Conservation (phyloP, 805 yeast species). For the Wickerhamomyces bovis region DNA sequence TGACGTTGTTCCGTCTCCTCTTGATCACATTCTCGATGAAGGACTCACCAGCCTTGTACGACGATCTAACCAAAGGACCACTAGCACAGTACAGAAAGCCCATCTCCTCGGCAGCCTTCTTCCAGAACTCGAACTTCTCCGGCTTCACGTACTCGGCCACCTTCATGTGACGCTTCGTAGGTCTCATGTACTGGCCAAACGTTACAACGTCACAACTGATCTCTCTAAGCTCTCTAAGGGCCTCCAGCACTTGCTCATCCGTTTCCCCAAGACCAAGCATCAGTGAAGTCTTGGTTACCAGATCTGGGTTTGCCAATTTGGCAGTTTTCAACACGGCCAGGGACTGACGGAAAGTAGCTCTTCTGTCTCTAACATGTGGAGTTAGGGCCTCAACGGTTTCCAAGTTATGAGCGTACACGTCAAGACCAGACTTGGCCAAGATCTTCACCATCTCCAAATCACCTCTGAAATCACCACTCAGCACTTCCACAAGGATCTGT, state of each 20-base stretch:
- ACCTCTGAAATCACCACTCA: conserved; percentile 95
- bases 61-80: conserved; percentile 94
- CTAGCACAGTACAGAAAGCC: conserved; percentile 96
- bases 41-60: conserved; percentile 97
- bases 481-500: conserved; percentile 84
- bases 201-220: conserved; percentile 90
- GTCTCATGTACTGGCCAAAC: conserved; percentile 98
- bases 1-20: conserved; percentile 41
- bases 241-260: conserved; percentile 77
- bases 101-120: conserved; percentile 72
- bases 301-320: conserved; percentile 62
- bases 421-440: conserved; percentile 82
- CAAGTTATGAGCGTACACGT: conserved; percentile 93
- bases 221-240: conserved; percentile 69
- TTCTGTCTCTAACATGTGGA: conserved; percentile 90
- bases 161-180: conserved; percentile 97
- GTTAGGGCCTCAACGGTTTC: conserved; percentile 96
- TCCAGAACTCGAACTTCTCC: conserved; percentile 93
- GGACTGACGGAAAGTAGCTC: conserved; percentile 93
- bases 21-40: conserved; percentile 90
- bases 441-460: conserved; percentile 72
- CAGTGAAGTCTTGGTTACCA: conserved; percentile 87
- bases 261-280: conserved; percentile 98
- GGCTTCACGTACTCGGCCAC: conserved; percentile 94
- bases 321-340: conserved; percentile 74